Base-by-base conservation (phyloP, 2,329 filamentous ascomycete genomes). In the Aspergillus fumigatus region DNA sequence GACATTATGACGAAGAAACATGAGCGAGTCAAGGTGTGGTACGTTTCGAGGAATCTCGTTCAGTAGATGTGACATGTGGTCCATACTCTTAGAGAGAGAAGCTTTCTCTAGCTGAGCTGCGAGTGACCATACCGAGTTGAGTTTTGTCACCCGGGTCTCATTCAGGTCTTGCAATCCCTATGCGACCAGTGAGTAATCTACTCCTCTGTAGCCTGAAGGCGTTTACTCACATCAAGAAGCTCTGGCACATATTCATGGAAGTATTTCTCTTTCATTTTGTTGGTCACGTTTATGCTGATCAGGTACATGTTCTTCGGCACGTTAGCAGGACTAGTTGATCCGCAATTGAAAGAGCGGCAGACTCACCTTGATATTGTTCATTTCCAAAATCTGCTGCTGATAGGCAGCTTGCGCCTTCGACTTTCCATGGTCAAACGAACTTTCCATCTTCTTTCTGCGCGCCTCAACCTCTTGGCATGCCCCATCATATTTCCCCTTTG, bases 231-330 rank as follows among this genome's bases (percentile, higher is more conserved):
- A 76, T 97, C 90, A 70, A 99, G 82, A 57, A 97, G 78, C 70
- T 97, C 94, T 8, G 94, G 94, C 21, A 99, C 83, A 73, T 97
- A 97, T 73, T 97, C 92, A 71, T 97, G 88, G 70, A 96, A 99
- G 78, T 97, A 97, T 70, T 88, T 90, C 71, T 97, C 92, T 78
- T 97, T 99, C 69, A 96, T 88, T 78, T 94, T 96, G 76, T 99
- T 99, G 35, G 92, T 95, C 57, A 97, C 90, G 70, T 96, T 96
- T 77, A 99, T 96, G 59, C 86, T 84, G 68, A 99, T 96, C 59
- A 99, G 79, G 70, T 99, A 99, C n/a, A 89, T 92, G 73, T 99
- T 99, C 80, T 85, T 11, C 14, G 19, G n/a, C 6, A 17, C 5
- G 48, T 68, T 48, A 71, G 75, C 53, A 70, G 65, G 21, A 7